Percentiles rank a stretch among this genome's conserved stretches.
Evolutionary conservation across 805 yeast species (phyloP).

Genomic region (Clavispora vitiphila): DNA sequence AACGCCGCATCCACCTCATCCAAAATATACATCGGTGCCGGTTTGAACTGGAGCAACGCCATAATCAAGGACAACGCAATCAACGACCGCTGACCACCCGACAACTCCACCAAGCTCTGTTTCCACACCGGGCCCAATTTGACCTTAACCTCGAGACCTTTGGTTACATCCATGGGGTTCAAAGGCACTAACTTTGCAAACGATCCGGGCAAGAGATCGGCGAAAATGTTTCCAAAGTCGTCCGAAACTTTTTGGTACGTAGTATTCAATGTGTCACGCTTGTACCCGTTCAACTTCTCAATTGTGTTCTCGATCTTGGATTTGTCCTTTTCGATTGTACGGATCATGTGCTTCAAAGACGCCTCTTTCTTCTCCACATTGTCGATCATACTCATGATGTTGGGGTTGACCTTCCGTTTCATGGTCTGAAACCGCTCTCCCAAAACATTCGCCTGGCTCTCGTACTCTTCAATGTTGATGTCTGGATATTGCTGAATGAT

Average conservation of each 20-base stretch:
- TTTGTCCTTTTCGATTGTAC: conserved; percentile 84
- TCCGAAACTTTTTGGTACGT: conserved; percentile 84
- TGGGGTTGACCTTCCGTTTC: conserved; percentile 77
- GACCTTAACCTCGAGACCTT: conserved; percentile 88
- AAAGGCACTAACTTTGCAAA: conserved; percentile 84
- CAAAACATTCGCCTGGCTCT: conserved; percentile 51
- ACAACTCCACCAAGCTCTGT: conserved; percentile 86
- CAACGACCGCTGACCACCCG: conserved; percentile 96
- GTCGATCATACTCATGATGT: conserved; percentile 88
- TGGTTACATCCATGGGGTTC: conserved; percentile 75
- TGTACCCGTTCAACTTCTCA: conserved; percentile 75
- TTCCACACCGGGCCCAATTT: conserved; percentile 93
- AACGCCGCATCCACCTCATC: conserved; percentile 99
- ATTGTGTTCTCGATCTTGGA: conserved; percentile 86
- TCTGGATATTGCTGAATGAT: conserved; percentile 60
- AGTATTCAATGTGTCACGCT: conserved; percentile 71
- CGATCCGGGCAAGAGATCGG: conserved; percentile 83
- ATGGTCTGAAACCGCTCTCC: conserved; percentile 58
- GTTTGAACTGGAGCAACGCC: conserved; percentile 89
- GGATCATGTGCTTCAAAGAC: conserved; percentile 71
- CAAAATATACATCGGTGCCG: conserved; percentile 96
- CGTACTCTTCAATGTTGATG: conserved; percentile 58
- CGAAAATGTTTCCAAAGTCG: conserved; percentile 88
- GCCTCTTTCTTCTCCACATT: conserved; percentile 84
- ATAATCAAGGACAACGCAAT: conserved; percentile 88